These are phyloP conservation scores for Lecanicillium sp. DNA, from an alignment of 2,329 filamentous ascomycete species.

Conservation along the genomic window DNA sequence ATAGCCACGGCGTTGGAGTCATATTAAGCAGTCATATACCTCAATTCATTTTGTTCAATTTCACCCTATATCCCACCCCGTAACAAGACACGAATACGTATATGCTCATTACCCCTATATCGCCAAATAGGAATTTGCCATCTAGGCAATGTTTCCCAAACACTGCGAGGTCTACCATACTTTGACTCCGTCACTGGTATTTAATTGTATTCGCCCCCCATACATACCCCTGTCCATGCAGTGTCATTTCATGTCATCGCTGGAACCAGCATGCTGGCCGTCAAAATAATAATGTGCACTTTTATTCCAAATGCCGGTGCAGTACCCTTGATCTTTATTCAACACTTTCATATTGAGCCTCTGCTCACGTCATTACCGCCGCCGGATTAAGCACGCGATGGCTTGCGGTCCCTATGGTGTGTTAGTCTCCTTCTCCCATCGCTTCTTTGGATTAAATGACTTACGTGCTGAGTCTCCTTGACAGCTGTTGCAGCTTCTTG, in stretches of 20 bases:
- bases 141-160: slow-evolving; percentile 5
- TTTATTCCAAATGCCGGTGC: not conserved
- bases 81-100: not conserved
- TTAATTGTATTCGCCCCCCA: not conserved
- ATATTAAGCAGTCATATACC: not conserved
- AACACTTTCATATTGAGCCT: not conserved
- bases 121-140: not conserved
- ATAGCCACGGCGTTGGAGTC: not conserved
- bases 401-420: slow-evolving; percentile 4
- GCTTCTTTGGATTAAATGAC: slow-evolving; percentile 27
- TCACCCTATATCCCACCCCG: no score
- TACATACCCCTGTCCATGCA: slow-evolving; percentile 3
- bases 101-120: slow-evolving; percentile 8
- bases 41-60: not conserved
- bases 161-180: not conserved
- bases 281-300: not conserved
- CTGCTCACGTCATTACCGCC: not conserved
- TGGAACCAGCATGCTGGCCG: slow-evolving; percentile 2
- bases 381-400: not conserved
- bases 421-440: not conserved
- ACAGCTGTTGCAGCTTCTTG: slow-evolving; percentile 76
- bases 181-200: not conserved
- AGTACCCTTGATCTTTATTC: not conserved
- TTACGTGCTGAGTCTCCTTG: slow-evolving; percentile 94
- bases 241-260: not conserved